phyloP scores from a whole-genome alignment of 768 basidiomycete species.

The Tylopilus sp. region DNA sequence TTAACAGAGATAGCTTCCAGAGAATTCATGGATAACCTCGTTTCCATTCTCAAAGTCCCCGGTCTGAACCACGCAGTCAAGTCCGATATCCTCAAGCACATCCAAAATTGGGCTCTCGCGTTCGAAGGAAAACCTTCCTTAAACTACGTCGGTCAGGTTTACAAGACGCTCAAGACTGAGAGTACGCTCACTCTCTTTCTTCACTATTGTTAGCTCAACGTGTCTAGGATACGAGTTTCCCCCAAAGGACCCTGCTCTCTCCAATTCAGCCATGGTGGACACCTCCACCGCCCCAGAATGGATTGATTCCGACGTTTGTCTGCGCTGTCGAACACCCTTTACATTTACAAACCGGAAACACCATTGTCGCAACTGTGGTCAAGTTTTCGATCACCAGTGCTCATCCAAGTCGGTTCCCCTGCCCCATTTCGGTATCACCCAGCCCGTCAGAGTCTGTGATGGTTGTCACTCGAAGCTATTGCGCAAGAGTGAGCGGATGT shows the following conservation, averaged over 20 bases:
- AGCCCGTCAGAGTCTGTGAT: slow-evolving; percentile 94
- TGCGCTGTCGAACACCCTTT: slow-evolving; percentile 88
- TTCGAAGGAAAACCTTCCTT: slow-evolving; percentile 80
- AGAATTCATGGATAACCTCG: slow-evolving; percentile 92
- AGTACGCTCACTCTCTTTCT: slow-evolving; percentile 43
- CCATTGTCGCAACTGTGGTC: slow-evolving; percentile 97
- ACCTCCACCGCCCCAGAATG: slow-evolving; percentile 93
- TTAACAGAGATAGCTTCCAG: slow-evolving; percentile 78
- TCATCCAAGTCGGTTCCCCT: slow-evolving; percentile 80
- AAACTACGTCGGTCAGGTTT: slow-evolving; percentile 74
- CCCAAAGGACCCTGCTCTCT: slow-evolving; percentile 64
- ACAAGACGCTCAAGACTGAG: slow-evolving; percentile 70
- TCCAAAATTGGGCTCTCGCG: slow-evolving; percentile 94
- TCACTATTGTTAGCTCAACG: not conserved
- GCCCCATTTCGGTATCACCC: slow-evolving; percentile 90
- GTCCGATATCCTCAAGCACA: slow-evolving; percentile 64
- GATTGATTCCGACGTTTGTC: slow-evolving; percentile 94
- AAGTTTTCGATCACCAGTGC: slow-evolving; percentile 93
- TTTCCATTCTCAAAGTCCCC: slow-evolving; percentile 81
- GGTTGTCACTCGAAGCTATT: slow-evolving; percentile 77
- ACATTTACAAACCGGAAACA: slow-evolving; percentile 96
- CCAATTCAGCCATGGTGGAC: slow-evolving; percentile 83
- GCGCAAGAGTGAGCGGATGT: slow-evolving; percentile 61
- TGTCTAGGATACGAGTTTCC: slow-evolving; percentile 77
- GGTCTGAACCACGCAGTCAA: slow-evolving; percentile 79